Evolutionary conservation across 768 basidiomycete genomes (phyloP), one percentile per base, ranked within the genome.

Genomic region (Boletus rubropictus): DNA sequence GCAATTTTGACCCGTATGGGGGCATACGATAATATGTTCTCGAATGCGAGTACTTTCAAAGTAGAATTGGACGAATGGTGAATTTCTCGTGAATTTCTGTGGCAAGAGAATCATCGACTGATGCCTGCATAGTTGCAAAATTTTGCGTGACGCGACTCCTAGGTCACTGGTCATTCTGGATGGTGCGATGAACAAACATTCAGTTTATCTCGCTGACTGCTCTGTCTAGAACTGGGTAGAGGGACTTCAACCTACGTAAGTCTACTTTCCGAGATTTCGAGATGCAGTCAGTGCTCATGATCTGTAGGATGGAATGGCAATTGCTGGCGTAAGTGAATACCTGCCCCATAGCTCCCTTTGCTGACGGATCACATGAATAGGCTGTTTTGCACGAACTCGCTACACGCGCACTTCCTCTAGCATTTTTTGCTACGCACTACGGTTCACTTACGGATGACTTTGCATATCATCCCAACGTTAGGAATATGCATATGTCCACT

Each of bases 371-470:
- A 41, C 6, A 40, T 50, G 36, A 14, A 39, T 49, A 87, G 84
- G 89, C 95, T 9, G 96, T 98, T 12, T 67, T 98, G 17, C 96
- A 99, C 63, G 82, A 95, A 61, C 77, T 99, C 14, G 91, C 96
- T 1, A 96, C 94, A 0, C 89, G 90, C 58, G 93, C 90, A 0
- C 71, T 96, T 5, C 85, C 94, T 10, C 70, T 98, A 22, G 86
- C 89, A 2, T 96, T 97, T 73, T 99, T 99, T 59, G 95, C 96
- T 29, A 99, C 96, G 0, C 96, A 99, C 67, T 99, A 98, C 56
- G 92, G 92, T 3, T 89, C 92, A 1, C 74, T 98, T 35, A 96
- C 95, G 7, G 90, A 96, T 56, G 95, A 98, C 62, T 97, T 87
- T 63, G 77, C 78, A 3, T 90, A 91, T 57, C 90, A 94, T 60